Evolutionary conservation across 225 moss, liverwort and hornwort genomes (phyloP), one percentile per base, ranked within the genome.

Genomic region (Polytrichum commune): DNA sequence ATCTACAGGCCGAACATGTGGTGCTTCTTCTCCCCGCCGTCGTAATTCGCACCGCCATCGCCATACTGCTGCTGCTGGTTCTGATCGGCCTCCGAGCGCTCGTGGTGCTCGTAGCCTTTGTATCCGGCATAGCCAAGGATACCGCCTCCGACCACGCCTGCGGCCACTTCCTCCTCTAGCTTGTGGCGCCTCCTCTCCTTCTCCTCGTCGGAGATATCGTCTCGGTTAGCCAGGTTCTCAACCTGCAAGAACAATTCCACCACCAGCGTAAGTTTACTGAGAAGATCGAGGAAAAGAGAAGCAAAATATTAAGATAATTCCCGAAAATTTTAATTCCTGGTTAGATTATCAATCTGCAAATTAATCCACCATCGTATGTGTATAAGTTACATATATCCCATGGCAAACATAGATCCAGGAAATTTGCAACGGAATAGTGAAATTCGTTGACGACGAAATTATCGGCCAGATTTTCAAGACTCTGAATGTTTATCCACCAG

Each of bases 131-230:
- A 66, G 30, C 30, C 66, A 19, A 66, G 24, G 38, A 66, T 66
- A 18, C 66, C 66, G 19, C 4, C 66, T 18, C 66, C 66, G 4
- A 66, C 46, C 19, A 33, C 66, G 0, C 66, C 66, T 8, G 6
- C 66, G 6, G 66, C 66, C 9, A 66, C 46, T 66, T 66, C 66
- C 66, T 53, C 66, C 66, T 66, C 66, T 9, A 66, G 20, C 32
- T 33, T 53, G 22, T 18, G 29, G 30, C 66, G 66, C 19, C 66
- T 20, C 16, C n/a, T 66, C 35, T 22, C n/a, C 38, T 66, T 66
- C 66, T 66, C 66, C 25, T 66, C 66, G 4, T 30, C 30, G 25
- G 35, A 19, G n/a, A 66, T 66, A 33, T 66, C 66, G 38, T 30
- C 22, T 19, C 66, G 66, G 33, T 66, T 33, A 6, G 19, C 46